Evolutionary conservation across 139 green algal genomes (phyloP), one percentile per base, ranked within the genome.

Genomic region (Edaphochlamys debaryana): DNA sequence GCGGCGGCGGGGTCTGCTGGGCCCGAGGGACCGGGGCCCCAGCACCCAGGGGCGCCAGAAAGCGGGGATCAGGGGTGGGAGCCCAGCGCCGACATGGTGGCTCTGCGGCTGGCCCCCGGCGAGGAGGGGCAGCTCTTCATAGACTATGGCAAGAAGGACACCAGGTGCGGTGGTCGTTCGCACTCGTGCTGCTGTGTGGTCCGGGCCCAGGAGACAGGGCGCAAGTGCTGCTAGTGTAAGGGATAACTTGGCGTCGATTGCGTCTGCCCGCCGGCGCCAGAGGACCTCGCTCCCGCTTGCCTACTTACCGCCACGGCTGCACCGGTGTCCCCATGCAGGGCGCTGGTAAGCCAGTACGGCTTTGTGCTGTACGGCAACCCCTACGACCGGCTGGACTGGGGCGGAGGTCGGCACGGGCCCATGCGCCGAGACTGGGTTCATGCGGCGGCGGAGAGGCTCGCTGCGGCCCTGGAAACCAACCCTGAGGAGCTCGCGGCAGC

Each of bases 271-370:
- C 45, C n/a, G n/a, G n/a, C n/a, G n/a, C n/a, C n/a, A n/a, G n/a
- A n/a, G n/a, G n/a, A n/a, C 45, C 45, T 13, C 11, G 45, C 45
- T 54, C 45, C 45, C 9, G 45, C 45, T 54, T n/a, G n/a, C 45
- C 45, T 13, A 54, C 13, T 13, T 9, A 13, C 45, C 45, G 45
- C 45, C 45, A 9, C 13, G 11, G 45, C 45, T 54, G 11, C 36
- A 30, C 29, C 30, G 37, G 19, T 52, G 4, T 13, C 30, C 56
- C 58, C 72, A 4, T 68, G 34, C 86, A 94, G 89, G 79, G 67
- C 89, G 4, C 72, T 94, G 48, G 83, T 94, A 56, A 81, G 90
- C 56, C 85, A 89, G 74, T 93, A 94, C 41, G 91, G 88, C 2
- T 90, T 90, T 69, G 58, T 85, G 4, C 22, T 88, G 40, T 30